Evolutionary conservation across 176 grass and related monocot species (phyloP), one percentile per base, ranked within the genome.

Genomic region (Zea luxurians): DNA sequence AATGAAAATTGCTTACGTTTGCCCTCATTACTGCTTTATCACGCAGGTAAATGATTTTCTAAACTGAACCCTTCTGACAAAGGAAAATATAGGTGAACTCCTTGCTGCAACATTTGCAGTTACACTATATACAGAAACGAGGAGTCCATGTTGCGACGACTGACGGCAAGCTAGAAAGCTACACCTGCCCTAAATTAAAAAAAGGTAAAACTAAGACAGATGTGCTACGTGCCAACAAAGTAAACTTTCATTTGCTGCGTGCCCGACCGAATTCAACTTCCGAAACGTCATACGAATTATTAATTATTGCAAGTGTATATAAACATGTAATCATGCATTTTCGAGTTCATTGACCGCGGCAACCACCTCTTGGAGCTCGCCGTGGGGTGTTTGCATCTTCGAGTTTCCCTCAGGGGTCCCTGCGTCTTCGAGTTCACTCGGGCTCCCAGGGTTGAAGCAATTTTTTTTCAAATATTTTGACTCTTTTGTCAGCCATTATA

Each of bases 401-500:
- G 72, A 76, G 71, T 68, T 65, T 74, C 80, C 48, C 68, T 63
- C 68, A 50, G 38, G 44, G 79, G 35, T 81, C n/a, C 17, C 12
- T 73, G 68, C 35, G 62, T 64, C 79, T 73, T 81, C 57, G 68
- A 50, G 79, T 57, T 75, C 20, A 52, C 62, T 59, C 10, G 21
- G 50, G 71, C 21, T 59, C n/a, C 13, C 83, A 74, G 55, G 55
- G 44, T 41, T 37, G n/a, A 20, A 27, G 20, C 0, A 60, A 9
- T n/a, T n/a, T n/a, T n/a, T 21, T 49, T 21, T 27, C 57, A 60
- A 60, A 21, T 27, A 10, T 1, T 21, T 60, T 27, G 20, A 58
- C 55, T 35, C 62, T 47, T 49, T 6, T 8, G 27, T 38, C 5
- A 37, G 61, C 43, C 1, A 38, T 27, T 27, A 27, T 27, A 27